A percentile compares a stretch with the other conserved stretches of the same genome.
Conservation (phyloP, 2,329 filamentous ascomycete genomes). For the Botrytis sinoallii region DNA sequence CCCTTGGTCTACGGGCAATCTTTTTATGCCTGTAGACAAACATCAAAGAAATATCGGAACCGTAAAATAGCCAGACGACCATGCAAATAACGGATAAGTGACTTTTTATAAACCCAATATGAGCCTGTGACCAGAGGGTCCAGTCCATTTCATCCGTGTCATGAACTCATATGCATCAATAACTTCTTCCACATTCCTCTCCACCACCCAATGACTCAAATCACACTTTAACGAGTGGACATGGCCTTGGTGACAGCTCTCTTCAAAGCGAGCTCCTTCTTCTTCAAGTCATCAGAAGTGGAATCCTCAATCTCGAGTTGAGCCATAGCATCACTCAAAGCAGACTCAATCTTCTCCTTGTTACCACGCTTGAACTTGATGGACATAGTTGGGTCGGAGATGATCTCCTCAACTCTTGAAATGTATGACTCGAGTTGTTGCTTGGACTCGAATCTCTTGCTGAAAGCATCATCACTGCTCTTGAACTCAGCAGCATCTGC, state of each 20-base stretch:
- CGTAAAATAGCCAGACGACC: constrained; percentile 33
- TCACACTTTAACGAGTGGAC: constrained; percentile 75
- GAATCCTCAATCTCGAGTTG: constrained; percentile 96
- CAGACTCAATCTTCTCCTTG: constrained; percentile 99
- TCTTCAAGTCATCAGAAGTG: constrained; percentile 91
- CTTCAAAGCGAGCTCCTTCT: constrained; percentile 99
- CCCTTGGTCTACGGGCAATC: constrained; percentile 39
- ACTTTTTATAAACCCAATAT: constrained; percentile 38
- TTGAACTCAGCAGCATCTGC: constrained; percentile 97
- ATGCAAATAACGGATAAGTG: constrained; percentile 32
- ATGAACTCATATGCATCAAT: constrained; percentile 36
- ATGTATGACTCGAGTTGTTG: constrained; percentile 99
- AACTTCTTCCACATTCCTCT: constrained; percentile 28
- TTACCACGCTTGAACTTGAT: constrained; percentile 98
- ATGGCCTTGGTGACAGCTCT: constrained; percentile 95
- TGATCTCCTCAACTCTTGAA: constrained; percentile 95
- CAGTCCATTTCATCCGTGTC: constrained; percentile 38
- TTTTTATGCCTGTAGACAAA: constrained; percentile 36
- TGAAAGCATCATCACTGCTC: constrained; percentile 95
- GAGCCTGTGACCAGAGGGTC: constrained; percentile 34
- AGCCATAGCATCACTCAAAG: constrained; percentile 94
- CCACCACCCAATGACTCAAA: constrained; percentile 17
- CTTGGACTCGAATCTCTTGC: constrained; percentile 98
- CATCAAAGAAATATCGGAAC: constrained; percentile 31
- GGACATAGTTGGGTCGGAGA: constrained; percentile 92